Evolutionary conservation across 306 rosid species (phyloP).

Genomic region (Cucumis melo): DNA sequence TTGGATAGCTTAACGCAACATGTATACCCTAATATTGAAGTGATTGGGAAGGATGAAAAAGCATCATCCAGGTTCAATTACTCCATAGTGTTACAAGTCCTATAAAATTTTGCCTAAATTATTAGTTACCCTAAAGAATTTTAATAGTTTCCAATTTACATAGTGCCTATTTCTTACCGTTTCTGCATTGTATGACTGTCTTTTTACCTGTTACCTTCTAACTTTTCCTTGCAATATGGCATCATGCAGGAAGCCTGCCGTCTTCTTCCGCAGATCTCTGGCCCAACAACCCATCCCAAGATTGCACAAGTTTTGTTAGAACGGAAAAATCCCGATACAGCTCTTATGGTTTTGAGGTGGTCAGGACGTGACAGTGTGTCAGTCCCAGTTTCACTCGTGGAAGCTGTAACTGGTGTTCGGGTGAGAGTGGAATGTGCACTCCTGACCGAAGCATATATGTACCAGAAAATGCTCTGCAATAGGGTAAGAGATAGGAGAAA

Average conservation of each 20-base stretch:
- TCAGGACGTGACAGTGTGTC: conserved; percentile 73
- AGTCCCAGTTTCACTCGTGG: conserved; percentile 49
- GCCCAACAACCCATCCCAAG: conserved; percentile 80
- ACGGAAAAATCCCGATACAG: conserved; percentile 75
- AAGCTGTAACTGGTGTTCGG: conserved; percentile 90
- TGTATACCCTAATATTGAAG: not conserved
- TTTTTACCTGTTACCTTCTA: conserved; percentile 1
- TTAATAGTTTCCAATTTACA: not conserved
- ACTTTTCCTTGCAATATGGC: conserved; percentile 1
- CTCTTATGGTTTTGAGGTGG: conserved; percentile 89
- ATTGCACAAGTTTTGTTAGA: conserved; percentile 87
- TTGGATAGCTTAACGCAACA: not conserved
- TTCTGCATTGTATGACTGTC: not conserved
- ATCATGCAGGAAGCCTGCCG: conserved; percentile 72
- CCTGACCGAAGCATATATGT: conserved; percentile 84
- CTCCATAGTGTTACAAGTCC: not conserved
- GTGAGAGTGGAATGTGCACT: conserved; percentile 96
- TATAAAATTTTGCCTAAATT: not conserved
- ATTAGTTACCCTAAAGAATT: not conserved
- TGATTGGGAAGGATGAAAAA: not conserved
- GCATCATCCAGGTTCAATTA: not conserved
- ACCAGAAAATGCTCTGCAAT: conserved; percentile 71
- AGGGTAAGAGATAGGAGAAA: conserved; percentile 49
- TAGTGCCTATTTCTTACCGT: not conserved
- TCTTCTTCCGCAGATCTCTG: conserved; percentile 83